phyloP scores from a whole-genome alignment of 2,329 filamentous ascomycete species.

The Verticillium longisporum region DNA sequence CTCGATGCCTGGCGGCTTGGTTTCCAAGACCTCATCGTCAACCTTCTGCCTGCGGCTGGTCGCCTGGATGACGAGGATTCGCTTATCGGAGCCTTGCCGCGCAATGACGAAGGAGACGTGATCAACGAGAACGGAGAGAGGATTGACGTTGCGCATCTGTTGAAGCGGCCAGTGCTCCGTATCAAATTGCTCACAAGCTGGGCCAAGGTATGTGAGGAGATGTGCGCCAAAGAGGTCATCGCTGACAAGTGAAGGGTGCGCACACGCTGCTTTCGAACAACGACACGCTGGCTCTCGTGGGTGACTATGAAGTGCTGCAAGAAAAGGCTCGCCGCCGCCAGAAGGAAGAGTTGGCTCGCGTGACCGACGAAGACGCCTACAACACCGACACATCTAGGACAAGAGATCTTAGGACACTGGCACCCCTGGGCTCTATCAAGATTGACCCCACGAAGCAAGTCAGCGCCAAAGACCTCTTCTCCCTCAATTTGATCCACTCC shows the following conservation, averaged over 20 bases:
- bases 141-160: constrained; percentile 86
- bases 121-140: constrained; percentile 73
- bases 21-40: constrained; percentile 91
- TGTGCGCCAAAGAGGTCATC: background rate
- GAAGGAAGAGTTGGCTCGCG: constrained; percentile 62
- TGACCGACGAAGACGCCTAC: constrained; percentile 77
- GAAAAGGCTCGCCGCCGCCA: constrained; percentile 63
- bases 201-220: constrained; percentile 51
- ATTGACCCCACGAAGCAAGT: constrained; percentile 79
- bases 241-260: constrained; percentile 35
- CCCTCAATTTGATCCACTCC: constrained; percentile 77
- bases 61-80: constrained; percentile 52
- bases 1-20: constrained; percentile 84
- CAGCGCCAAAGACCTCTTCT: constrained; percentile 83
- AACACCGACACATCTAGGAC: constrained; percentile 75
- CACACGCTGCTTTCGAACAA: constrained; percentile 47
- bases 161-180: constrained; percentile 82
- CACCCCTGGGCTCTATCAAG: constrained; percentile 59
- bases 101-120: constrained; percentile 59
- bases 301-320: constrained; percentile 64
- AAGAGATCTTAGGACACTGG: constrained; percentile 72
- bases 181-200: constrained; percentile 84
- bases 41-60: constrained; percentile 65
- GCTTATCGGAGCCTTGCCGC: constrained; percentile 50
- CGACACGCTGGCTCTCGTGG: constrained; percentile 30